phyloP scores from a whole-genome alignment of 148 eudicot genomes.

The Cornus florida region DNA sequence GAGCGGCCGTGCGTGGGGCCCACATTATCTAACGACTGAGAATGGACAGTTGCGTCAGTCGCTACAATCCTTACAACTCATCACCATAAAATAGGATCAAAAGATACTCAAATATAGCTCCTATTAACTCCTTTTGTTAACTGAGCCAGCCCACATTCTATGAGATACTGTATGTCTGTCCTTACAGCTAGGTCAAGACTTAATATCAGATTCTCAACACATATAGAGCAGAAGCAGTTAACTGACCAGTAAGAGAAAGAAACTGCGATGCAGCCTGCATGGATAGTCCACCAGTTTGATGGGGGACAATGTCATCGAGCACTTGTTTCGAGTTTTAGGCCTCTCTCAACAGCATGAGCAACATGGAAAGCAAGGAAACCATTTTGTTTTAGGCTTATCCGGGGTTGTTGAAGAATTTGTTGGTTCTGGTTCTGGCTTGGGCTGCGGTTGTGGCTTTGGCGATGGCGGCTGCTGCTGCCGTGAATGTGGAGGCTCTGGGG shows the following conservation, averaged over 20 bases:
- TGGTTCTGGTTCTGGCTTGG: constrained; percentile 23
- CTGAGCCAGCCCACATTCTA: not conserved
- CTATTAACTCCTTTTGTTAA: not conserved
- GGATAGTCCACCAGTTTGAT: not conserved
- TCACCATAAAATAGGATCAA: not conserved
- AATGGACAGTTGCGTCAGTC: no score
- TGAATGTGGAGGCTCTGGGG: constrained; percentile 19
- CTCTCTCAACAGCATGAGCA: constrained; percentile 31
- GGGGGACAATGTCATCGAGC: not conserved
- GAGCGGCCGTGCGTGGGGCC: no score
- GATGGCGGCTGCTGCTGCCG: not conserved
- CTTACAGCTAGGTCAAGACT: no score
- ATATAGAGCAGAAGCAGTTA: no score
- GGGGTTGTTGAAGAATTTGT: constrained; percentile 19
- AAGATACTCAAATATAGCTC: not conserved
- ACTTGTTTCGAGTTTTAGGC: not conserved
- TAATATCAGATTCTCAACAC: no score
- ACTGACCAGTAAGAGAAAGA: no score
- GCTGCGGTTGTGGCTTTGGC: constrained; percentile 6
- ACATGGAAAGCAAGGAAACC: constrained; percentile 40
- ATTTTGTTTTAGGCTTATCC: constrained; percentile 14
- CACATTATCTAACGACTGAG: no score
- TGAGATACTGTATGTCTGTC: no score
- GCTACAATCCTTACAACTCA: not conserved
- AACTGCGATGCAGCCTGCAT: not conserved